Evolutionary conservation across 441 rosid species (phyloP), one percentile per base, ranked within the genome.

Genomic region (Aquilaria agallochum): DNA sequence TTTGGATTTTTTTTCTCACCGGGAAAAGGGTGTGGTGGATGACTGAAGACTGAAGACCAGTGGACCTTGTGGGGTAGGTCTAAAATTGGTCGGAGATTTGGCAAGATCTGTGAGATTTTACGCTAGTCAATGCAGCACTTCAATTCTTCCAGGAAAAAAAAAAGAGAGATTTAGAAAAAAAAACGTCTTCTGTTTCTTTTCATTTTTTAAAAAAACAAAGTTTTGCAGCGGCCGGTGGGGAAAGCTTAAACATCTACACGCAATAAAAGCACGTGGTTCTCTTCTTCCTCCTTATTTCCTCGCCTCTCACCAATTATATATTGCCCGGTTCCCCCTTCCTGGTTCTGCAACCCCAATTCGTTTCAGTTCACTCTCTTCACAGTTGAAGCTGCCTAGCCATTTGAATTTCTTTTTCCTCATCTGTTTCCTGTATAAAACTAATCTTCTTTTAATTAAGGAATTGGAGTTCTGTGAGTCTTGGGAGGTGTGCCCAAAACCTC

Each of bases 381-480:
- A 4, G 15, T 7, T n/a, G n/a, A 4, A 32, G n/a, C 46, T 31
- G 8, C 15, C 50, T 31, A 9, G 44, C 57, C 42, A 33, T 52
- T 49, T 12, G 45, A 40, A 64, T 36, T 36, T 36, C 7, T 36
- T 36, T 36, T 36, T 20, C 27, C 27, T 20, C 27, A 20, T 53
- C 27, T 63, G 11, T 9, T 4, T 46, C 27, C 33, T 13, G 20
- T 15, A 20, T 20, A 20, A 20, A 20, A 20, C 27, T 20, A 20
- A 20, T 20, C 27, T 20, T 13, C 63, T 31, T 54, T 42, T 55
- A 50, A 62, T 59, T 61, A 31, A 36, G 42, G 42, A 44, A 63
- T 53, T 75, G 70, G 77, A 78, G 36, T 59, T 56, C 59, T 60
- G 69, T 56, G 56, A 64, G 12, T 66, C 59, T 73, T 53, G 72